Base-by-base conservation (phyloP, 768 basidiomycete genomes). In the Strobilomyces dryophilus region DNA sequence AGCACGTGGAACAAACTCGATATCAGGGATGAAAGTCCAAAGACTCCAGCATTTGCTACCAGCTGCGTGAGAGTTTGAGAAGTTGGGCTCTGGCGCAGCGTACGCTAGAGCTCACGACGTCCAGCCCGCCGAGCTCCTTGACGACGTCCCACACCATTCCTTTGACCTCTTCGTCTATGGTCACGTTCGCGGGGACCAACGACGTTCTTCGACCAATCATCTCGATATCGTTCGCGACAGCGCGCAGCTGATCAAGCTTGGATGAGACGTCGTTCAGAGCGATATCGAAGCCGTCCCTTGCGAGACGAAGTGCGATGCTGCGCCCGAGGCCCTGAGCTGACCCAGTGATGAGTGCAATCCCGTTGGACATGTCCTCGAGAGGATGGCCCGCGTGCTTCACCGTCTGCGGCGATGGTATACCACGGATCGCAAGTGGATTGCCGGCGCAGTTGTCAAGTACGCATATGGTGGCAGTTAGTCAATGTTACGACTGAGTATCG, bases 161-260 rank as follows among this genome's bases (percentile, higher is more conserved):
- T 47, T 73, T 63, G 4, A 82, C 79, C 5, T 77, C 67, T 2
- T 53, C 56, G 44, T 80, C 78, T 0, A 61, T 45, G 8, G 68
- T 66, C 4, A 80, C 74, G 54, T 80, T 76, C 0, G 67, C 77
- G 3, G 63, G 36, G 0, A 68, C 60, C 2, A 57, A 18, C 5
- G 58, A 34, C 0, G 62, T 61, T 29, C 59, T 60, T 18, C 57
- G 54, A 17, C 56, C 53, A 8, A 37, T 21, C 35, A 29, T 45
- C 15, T 45, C 43, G 15, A 51, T 39, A 2, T 45, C 43, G 8
- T 29, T 18, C 2, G 50, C 50, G 10, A 51, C 43, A 14, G 7
- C 43, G 17, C 26, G 32, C 15, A 50, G n/a, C 7, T 51, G 18
- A 17, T 51, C 50, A 9, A 8, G 35, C 36, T 51, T 51, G 18